These are phyloP conservation scores for Spergularia marina DNA, from an alignment of 148 eudicot species.

Conservation along the genomic window DNA sequence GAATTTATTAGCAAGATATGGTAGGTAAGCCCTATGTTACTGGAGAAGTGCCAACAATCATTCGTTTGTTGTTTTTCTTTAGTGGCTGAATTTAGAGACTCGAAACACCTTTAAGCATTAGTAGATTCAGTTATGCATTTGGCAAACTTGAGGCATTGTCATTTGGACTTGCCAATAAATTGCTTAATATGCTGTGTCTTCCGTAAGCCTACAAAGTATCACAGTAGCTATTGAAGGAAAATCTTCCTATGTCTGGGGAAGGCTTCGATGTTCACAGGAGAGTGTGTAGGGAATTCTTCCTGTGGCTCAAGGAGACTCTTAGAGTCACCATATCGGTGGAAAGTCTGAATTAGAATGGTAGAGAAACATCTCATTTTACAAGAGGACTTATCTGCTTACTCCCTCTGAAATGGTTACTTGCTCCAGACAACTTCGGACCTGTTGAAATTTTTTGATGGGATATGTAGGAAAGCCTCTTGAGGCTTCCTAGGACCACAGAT, in stretches of 20 bases:
- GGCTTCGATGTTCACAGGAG: neutral
- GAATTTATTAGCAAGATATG: conserved; percentile 84
- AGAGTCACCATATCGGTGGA: too few species aligned
- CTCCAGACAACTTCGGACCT: neutral
- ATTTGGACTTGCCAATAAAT: neutral
- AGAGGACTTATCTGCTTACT: neutral
- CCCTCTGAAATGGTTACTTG: neutral
- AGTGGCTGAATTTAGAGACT: neutral
- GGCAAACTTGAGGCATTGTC: neutral
- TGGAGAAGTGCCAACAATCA: conserved; percentile 11
- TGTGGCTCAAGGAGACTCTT: too few species aligned
- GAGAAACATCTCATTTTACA: too few species aligned
- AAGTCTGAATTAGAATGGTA: too few species aligned
- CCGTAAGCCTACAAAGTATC: neutral
- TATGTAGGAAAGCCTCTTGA: too few species aligned
- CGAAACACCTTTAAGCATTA: neutral
- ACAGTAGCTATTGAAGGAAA: neutral
- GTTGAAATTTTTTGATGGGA: neutral
- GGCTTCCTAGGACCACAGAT: too few species aligned
- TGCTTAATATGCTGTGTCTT: neutral
- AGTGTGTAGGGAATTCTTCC: too few species aligned
- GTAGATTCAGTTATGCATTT: neutral
- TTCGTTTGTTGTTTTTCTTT: neutral
- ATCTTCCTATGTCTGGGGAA: neutral
- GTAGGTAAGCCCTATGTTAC: conserved; percentile 72